Evolutionary conservation across 768 basidiomycete species (phyloP).

Genomic region (Lactarius quietus): DNA sequence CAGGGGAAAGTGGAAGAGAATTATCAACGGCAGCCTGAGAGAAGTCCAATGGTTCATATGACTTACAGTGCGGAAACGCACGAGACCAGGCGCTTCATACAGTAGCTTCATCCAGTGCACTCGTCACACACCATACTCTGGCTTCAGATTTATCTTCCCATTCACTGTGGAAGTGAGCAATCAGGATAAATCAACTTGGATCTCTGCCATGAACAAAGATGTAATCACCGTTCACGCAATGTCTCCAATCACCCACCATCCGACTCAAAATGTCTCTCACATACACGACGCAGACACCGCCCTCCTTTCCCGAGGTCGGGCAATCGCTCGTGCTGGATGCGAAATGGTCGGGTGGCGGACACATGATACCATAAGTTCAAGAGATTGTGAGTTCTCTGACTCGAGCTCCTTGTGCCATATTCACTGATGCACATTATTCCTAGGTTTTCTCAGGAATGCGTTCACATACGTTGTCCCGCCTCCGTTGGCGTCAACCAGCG

Average conservation of each 20-base stretch:
- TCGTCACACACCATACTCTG: too few relatives aligned
- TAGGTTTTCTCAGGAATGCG: slow-evolving; percentile 8
- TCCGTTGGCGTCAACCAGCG: slow-evolving; percentile 1
- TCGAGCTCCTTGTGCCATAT: background rate
- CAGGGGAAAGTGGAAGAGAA: too few relatives aligned
- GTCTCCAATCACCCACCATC: background rate
- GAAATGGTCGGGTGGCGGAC: slow-evolving; percentile 4
- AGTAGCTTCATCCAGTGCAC: too few relatives aligned
- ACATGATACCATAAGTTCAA: background rate
- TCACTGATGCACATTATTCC: background rate
- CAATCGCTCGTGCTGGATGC: slow-evolving; percentile 13
- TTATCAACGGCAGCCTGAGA: too few relatives aligned
- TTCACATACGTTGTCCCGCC: slow-evolving; percentile 11
- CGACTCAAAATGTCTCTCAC: background rate
- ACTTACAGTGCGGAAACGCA: too few relatives aligned
- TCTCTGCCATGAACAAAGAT: background rate
- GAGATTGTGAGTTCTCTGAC: slow-evolving; percentile 1
- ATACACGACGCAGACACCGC: background rate
- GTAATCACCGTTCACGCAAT: slow-evolving; percentile 10
- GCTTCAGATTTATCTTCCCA: too few relatives aligned
- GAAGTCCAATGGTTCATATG: too few relatives aligned
- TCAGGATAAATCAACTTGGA: background rate
- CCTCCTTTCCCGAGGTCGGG: slow-evolving; percentile 10
- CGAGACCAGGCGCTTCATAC: too few relatives aligned
- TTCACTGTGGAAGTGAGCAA: background rate